Conservation (phyloP, 148 eudicot genomes). For the Rhododendron kiyosumense region DNA sequence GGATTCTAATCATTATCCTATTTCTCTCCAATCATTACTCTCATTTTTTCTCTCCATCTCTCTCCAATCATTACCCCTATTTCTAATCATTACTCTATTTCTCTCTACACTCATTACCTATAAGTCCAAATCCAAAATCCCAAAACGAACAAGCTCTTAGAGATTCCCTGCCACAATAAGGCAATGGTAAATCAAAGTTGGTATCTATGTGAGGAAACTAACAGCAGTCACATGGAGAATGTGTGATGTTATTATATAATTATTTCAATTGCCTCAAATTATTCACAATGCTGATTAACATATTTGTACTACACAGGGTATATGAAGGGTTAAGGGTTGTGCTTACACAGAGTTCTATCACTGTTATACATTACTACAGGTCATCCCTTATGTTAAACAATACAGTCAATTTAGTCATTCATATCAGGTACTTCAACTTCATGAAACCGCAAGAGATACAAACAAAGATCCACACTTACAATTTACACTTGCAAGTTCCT, state of each 20-base stretch:
- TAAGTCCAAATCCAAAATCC: too few relatives aligned
- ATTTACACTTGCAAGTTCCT: conserved; percentile 30
- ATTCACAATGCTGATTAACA: background rate
- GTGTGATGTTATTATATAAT: background rate
- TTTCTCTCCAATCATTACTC: too few relatives aligned
- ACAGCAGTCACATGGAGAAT: background rate
- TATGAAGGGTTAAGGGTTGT: background rate
- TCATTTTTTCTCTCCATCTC: too few relatives aligned
- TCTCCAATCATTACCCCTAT: too few relatives aligned
- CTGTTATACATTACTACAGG: background rate
- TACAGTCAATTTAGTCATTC: background rate
- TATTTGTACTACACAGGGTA: background rate
- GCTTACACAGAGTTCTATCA: background rate
- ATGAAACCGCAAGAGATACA: background rate
- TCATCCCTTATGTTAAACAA: background rate
- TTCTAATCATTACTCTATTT: too few relatives aligned
- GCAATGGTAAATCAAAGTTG: background rate
- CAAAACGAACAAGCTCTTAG: too few relatives aligned
- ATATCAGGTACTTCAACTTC: background rate
- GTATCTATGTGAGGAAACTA: background rate
- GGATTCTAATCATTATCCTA: too few relatives aligned
- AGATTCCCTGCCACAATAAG: background rate
- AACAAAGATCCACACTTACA: conserved; percentile 40
- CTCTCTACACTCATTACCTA: too few relatives aligned
- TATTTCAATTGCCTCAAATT: background rate